Evolutionary conservation across 1,284 basidiomycete species (phyloP).

Genomic region (Naganishia albida): DNA sequence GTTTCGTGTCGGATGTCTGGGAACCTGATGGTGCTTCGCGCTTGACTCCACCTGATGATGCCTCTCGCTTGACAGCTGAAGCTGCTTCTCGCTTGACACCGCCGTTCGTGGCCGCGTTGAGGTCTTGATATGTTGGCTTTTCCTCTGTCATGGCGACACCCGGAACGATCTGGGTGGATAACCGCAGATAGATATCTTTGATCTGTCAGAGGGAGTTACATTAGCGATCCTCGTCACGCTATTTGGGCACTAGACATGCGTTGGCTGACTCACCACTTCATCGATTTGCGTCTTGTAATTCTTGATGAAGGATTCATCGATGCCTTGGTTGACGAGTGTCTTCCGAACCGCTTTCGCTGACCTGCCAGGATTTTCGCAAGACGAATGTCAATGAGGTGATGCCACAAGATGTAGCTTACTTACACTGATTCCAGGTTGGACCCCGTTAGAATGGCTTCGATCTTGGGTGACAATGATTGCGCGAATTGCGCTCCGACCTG

Average conservation of each 20-base stretch:
- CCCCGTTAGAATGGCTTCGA: constrained; percentile 24
- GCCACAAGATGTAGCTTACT: not conserved
- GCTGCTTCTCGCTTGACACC: constrained; percentile 10
- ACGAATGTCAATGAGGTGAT: no score
- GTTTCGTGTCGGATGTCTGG: constrained; percentile 14
- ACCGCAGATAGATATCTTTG: constrained; percentile 26
- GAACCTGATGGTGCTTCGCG: constrained; percentile 6
- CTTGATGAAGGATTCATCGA: constrained; percentile 47
- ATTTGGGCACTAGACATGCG: not conserved
- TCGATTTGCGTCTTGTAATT: constrained; percentile 47
- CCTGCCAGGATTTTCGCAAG: constrained; percentile 34
- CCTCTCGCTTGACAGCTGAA: not conserved
- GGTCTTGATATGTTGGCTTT: not conserved
- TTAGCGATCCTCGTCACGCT: no score
- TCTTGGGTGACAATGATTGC: constrained; percentile 23
- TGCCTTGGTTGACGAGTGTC: constrained; percentile 45
- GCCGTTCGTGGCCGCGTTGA: not conserved
- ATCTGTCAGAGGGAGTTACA: constrained; percentile 4
- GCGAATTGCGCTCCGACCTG: constrained; percentile 8
- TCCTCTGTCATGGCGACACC: not conserved
- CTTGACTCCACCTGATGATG: not conserved
- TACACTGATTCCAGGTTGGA: constrained; percentile 32
- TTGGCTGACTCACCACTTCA: constrained; percentile 40
- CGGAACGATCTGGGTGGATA: not conserved
- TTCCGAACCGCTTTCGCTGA: constrained; percentile 53